A percentile compares a stretch with the other conserved stretches of the same genome.
Conservation (phyloP, 768 basidiomycete species). For the Termitomyces sp. region DNA sequence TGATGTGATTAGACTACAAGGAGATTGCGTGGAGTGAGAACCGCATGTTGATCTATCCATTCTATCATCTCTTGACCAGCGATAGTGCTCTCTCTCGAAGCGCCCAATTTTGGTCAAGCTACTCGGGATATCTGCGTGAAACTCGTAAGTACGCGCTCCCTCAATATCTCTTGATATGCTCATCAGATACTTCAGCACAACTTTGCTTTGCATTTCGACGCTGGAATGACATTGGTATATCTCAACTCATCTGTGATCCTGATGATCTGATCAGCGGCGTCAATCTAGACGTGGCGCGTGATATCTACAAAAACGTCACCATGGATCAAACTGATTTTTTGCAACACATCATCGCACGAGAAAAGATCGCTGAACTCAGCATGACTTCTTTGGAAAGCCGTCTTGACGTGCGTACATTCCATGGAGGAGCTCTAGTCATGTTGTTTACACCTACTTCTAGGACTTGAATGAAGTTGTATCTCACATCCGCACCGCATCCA, state of each 20-base stretch:
- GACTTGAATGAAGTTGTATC: slow-evolving; percentile 14
- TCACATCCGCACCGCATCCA: slow-evolving; percentile 7
- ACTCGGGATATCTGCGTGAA: slow-evolving; percentile 80
- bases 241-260: neutral
- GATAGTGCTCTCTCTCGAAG: slow-evolving; percentile 70
- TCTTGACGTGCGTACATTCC: slow-evolving; percentile 21
- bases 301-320: slow-evolving; percentile 66
- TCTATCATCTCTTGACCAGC: neutral
- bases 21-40: slow-evolving; percentile 50
- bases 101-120: slow-evolving; percentile 83
- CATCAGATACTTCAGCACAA: slow-evolving; percentile 46
- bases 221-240: slow-evolving; percentile 71
- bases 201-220: slow-evolving; percentile 72
- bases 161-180: neutral
- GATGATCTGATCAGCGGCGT: slow-evolving; percentile 3
- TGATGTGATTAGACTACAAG: slow-evolving; percentile 27
- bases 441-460: slow-evolving; percentile 1
- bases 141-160: slow-evolving; percentile 48
- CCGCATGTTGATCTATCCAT: neutral
- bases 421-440: neutral
- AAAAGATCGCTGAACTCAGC: slow-evolving; percentile 30
- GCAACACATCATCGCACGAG: slow-evolving; percentile 41
- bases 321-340: slow-evolving; percentile 53
- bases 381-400: slow-evolving; percentile 28
- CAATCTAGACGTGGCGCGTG: slow-evolving; percentile 53